Evolutionary conservation across 495 filamentous ascomycete species (phyloP), one percentile per base, ranked within the genome.

Genomic region (Haplographium delicatum): DNA sequence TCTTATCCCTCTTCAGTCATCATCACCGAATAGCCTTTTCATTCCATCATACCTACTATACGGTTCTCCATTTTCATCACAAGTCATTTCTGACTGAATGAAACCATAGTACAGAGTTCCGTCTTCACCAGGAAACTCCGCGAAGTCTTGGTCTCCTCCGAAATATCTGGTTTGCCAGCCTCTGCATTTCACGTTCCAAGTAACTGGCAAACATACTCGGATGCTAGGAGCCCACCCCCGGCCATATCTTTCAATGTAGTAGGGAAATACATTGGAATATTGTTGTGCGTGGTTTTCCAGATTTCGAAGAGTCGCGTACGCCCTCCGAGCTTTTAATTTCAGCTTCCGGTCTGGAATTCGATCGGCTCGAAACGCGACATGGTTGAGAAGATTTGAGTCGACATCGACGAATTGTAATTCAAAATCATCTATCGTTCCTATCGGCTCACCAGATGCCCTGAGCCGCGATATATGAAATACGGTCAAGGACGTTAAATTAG

Each of bases 31-130:
- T 5, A 54, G 27, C 15, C 6, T 15, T 20, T 34, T 11, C 4
- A 54, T 41, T 3, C 44, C 51, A 59, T 35, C 56, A 61, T 25
- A 67, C 52, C 33, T 39, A 27, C 15, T 61, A 56, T 2, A 19
- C 0, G 48, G 1, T 34, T 47, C 51, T 2, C 51, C 43, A 5
- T 54, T 20, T 5, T 0, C 18, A 24, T 42, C 34, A 41, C 41
- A 45, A 9, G 48, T 18, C 11, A 41, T 41, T 2, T 19, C 27
- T 2, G 43, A 41, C 19, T 54, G 34, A 2, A 54, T 18, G 28
- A 54, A 54, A 0, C 51, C 51, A 1, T n/a, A 7, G 34, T 42
- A 48, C 16, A 19, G 9, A 18, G 11, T 24, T 7, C 51, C 51
- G 38, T 47, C 50, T 22, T 53, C 50, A 5, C 41, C 41, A 6